These are phyloP conservation scores for Fusarium buharicum DNA, from an alignment of 2,329 filamentous ascomycete genomes.

Conservation along the genomic window DNA sequence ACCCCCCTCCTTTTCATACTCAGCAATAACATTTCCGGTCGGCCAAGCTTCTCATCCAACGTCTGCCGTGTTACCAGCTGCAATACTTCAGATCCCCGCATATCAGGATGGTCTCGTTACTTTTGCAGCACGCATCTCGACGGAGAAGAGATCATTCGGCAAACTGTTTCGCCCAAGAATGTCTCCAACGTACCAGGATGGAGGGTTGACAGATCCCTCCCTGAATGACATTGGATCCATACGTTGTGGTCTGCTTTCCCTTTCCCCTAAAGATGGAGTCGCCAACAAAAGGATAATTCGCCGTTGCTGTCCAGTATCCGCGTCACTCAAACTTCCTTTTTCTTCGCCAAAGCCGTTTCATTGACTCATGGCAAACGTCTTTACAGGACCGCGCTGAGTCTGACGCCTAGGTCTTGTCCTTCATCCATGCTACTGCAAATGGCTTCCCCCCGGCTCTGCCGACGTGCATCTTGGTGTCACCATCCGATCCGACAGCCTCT, in stretches of 20 bases:
- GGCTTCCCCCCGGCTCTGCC: conserved; percentile 33
- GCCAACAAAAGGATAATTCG: conserved; percentile 1
- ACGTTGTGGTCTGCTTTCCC: neutral
- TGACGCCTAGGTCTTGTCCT: conserved; percentile 22
- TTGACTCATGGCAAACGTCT: conserved; percentile 21
- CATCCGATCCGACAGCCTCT: conserved; percentile 32
- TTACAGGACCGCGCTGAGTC: conserved; percentile 24
- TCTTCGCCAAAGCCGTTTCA: conserved; percentile 4
- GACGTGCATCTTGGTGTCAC: conserved; percentile 42
- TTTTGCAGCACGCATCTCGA: conserved; percentile 1
- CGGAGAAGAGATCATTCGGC: conserved; percentile 8
- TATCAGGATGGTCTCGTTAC: conserved; percentile 15
- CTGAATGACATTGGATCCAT: neutral
- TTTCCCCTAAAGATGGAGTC: neutral
- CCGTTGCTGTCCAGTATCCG: conserved; percentile 1
- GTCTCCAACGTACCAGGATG: conserved; percentile 6
- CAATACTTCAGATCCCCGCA: conserved; percentile 5
- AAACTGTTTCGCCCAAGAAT: conserved; percentile 10
- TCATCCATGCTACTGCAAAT: conserved; percentile 30
- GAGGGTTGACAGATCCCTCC: neutral
- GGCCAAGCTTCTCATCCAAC: conserved; percentile 13
- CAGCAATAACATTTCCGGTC: conserved; percentile 9
- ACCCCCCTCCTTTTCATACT: conserved; percentile 5
- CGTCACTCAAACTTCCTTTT: conserved; percentile 7
- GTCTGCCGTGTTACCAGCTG: neutral